phyloP scores from a whole-genome alignment of 2,329 filamentous ascomycete species.

The Fusarium mangiferae region DNA sequence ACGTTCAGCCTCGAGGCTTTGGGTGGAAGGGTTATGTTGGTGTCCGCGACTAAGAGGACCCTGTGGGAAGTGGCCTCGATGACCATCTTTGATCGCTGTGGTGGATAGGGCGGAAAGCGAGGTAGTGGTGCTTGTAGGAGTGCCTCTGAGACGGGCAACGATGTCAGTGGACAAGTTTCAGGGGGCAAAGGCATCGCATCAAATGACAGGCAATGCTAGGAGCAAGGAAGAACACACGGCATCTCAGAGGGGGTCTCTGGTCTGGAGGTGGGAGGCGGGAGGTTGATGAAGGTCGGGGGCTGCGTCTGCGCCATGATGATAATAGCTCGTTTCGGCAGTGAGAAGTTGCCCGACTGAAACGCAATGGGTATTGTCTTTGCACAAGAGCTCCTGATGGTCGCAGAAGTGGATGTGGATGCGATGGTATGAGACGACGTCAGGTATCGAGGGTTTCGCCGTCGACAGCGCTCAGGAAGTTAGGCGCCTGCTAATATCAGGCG shows the following conservation, averaged over 20 bases:
- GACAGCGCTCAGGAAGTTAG: conserved; percentile 23
- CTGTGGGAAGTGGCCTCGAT: conserved; percentile 80
- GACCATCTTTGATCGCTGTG: conserved; percentile 95
- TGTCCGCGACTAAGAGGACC: conserved; percentile 64
- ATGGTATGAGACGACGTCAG: conserved; percentile 15
- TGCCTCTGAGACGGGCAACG: conserved; percentile 69
- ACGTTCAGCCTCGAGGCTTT: conserved; percentile 88
- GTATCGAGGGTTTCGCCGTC: conserved; percentile 13
- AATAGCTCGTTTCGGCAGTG: background rate
- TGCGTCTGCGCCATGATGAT: conserved; percentile 53
- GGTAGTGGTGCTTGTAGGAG: conserved; percentile 90
- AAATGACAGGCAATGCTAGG: background rate
- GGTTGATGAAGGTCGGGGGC: conserved; percentile 79
- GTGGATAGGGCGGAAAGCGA: conserved; percentile 92
- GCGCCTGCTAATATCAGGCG: background rate
- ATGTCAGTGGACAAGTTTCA: conserved; percentile 16
- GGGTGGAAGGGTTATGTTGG: conserved; percentile 68
- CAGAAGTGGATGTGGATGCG: background rate
- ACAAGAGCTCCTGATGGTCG: background rate
- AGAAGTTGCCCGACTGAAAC: background rate
- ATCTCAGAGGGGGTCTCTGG: conserved; percentile 89
- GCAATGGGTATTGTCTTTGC: background rate
- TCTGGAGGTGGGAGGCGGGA: conserved; percentile 83
- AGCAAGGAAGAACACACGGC: conserved; percentile 70
- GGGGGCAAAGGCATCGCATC: background rate